Base-by-base conservation (phyloP, 2,329 filamentous ascomycete genomes). In the Onygena corvina region DNA sequence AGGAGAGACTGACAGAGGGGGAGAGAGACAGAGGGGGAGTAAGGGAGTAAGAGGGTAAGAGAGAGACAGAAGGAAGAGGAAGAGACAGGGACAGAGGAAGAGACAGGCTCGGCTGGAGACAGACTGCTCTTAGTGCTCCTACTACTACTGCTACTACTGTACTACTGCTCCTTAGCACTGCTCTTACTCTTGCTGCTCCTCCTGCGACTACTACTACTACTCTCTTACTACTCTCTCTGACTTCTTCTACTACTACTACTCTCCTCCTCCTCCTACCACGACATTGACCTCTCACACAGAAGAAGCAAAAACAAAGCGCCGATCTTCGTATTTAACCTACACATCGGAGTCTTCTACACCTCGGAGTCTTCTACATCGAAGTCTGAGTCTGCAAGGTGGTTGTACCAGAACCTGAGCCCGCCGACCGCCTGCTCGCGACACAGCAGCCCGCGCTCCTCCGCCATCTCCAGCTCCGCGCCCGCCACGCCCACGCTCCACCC, bases 401-500 rank as follows among this genome's bases (percentile, higher is more conserved):
- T 98, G 67, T 85, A 81, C 92, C 92, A 98, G 65, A 94, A 98
- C 59, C 83, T 83, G 42, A 94, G 72, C 0, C 92, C 92, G 64
- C 95, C 89, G 11, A 96, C 79, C 3, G 87, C 83, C 59, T 94
- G 89, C 64, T 98, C 92, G 44, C 92, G 81, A 64, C 90, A 96
- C 16, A 98, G 64, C 2, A 81, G 79, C 0, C 92, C 92, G 50
- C 77, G 80, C 64, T 96, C 90, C 65, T 98, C 92, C 0, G 89
- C 89, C 90, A 98, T 95, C 63, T 95, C 86, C 9, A 98, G 73
- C 68, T 98, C 92, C 64, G 96, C 92, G 52, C 84, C 85, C 1
- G 92, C 92, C 18, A 98, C 90, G 6, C 92, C 92, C 5, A 98
- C 83, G 63, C 92, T 96, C 92, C 92, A 98, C 4, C 89, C 86